Conservation (phyloP, 805 yeast species). For the Saturnispora serradocipensis region DNA sequence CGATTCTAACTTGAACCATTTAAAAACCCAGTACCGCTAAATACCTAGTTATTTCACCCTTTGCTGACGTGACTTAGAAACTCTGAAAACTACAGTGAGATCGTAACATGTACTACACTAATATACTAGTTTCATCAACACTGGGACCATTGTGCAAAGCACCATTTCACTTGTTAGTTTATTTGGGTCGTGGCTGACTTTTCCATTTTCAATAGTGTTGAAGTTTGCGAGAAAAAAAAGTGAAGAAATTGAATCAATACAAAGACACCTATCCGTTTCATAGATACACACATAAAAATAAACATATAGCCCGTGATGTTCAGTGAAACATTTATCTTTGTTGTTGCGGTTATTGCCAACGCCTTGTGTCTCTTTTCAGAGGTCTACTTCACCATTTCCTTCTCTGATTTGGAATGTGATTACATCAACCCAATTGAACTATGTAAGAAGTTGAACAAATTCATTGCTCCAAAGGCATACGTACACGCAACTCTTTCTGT, state of each 20-base stretch:
- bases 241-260: not conserved
- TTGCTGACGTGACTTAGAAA: not conserved
- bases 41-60: no score
- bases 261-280: not conserved
- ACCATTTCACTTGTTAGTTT: not conserved
- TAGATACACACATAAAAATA: not conserved
- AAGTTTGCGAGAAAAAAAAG: not conserved
- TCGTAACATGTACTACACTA: not conserved
- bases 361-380: slow-evolving; percentile 84
- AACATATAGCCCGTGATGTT: slow-evolving; percentile 35
- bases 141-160: no score
- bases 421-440: slow-evolving; percentile 96
- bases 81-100: not conserved
- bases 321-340: slow-evolving; percentile 44
- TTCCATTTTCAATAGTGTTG: not conserved
- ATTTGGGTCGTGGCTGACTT: not conserved
- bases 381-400: slow-evolving; percentile 92
- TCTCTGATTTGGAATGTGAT: slow-evolving; percentile 90
- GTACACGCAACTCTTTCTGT: slow-evolving; percentile 65
- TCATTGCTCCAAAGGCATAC: slow-evolving; percentile 84
- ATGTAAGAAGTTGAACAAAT: slow-evolving; percentile 84
- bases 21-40: not conserved
- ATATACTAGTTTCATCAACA: not conserved
- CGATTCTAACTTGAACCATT: not conserved
- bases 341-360: slow-evolving; percentile 72